phyloP scores from a whole-genome alignment of 768 basidiomycete species.

The Pleurotus platypus region DNA sequence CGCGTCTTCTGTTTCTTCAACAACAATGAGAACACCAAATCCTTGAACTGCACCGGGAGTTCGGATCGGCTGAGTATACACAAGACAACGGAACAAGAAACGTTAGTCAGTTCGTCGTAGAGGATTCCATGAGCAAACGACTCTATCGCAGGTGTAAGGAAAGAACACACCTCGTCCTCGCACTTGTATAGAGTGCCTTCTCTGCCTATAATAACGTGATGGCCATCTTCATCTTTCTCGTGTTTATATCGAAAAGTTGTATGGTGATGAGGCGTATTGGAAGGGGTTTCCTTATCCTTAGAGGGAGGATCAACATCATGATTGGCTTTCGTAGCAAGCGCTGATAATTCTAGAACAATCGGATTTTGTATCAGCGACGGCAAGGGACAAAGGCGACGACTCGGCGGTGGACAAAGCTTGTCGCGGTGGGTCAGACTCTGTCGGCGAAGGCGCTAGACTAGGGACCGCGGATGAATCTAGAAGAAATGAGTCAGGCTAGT shows the following conservation, averaged over 20 bases:
- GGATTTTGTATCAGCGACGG: no score
- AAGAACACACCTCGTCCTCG: slow-evolving; percentile 63
- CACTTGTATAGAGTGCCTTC: slow-evolving; percentile 65
- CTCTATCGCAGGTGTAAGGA: background rate
- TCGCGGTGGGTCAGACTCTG: no score
- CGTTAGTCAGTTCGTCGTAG: no score
- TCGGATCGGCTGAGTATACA: slow-evolving; percentile 60
- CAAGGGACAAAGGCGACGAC: no score
- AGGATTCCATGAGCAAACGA: background rate
- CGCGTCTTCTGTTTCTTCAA: slow-evolving; percentile 56
- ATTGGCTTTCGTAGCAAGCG: no score
- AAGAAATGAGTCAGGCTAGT: no score
- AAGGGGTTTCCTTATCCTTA: no score
- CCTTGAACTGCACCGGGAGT: slow-evolving; percentile 81
- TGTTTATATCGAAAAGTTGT: slow-evolving; percentile 67
- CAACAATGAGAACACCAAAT: slow-evolving; percentile 75
- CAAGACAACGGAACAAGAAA: background rate
- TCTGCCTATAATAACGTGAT: slow-evolving; percentile 66
- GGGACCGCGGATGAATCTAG: no score
- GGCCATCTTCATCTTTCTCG: slow-evolving; percentile 56
- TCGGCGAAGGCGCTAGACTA: no score
- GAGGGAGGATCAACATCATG: no score
- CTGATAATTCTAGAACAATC: no score
- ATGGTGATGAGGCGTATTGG: slow-evolving; percentile 15
- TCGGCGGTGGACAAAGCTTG: no score